Percentiles rank a stretch among this genome's conserved stretches.
Evolutionary conservation across 345 rosid genomes (phyloP).

Genomic region (Limnanthes douglasii): DNA sequence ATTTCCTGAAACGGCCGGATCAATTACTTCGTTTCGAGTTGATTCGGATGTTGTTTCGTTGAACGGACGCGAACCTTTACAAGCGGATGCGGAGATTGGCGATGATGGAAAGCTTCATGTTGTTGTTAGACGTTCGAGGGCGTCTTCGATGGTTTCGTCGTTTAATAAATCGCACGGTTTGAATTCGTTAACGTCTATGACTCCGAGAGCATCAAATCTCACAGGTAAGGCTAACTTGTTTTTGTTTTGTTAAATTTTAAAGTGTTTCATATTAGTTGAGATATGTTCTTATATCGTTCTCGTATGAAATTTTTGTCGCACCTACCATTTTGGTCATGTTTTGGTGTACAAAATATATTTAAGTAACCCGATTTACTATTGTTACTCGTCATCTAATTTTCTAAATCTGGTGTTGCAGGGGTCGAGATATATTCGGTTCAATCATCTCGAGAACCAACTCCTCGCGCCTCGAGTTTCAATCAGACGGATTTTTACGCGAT

Average conservation of each 20-base stretch:
- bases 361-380: too few relatives aligned
- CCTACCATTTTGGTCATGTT: too few relatives aligned
- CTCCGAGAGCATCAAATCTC: slow-evolving; percentile 69
- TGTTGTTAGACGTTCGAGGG: slow-evolving; percentile 37
- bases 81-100: slow-evolving; percentile 73
- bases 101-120: slow-evolving; percentile 83
- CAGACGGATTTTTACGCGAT: slow-evolving; percentile 76
- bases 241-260: too few relatives aligned
- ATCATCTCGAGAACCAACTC: slow-evolving; percentile 74
- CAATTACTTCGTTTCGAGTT: slow-evolving; percentile 60
- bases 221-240: too few relatives aligned
- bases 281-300: too few relatives aligned
- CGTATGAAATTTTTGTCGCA: too few relatives aligned
- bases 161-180: slow-evolving; percentile 48
- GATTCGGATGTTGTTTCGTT: slow-evolving; percentile 71
- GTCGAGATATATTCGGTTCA: slow-evolving; percentile 74
- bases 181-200: slow-evolving; percentile 33
- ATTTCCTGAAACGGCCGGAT: slow-evolving; percentile 72
- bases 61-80: slow-evolving; percentile 58
- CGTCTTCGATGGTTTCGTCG: slow-evolving; percentile 53
- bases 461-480: slow-evolving; percentile 80
- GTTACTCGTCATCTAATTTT: too few relatives aligned
- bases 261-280: too few relatives aligned
- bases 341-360: too few relatives aligned
- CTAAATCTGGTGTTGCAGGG: slow-evolving; percentile 16